A percentile compares a stretch with the other conserved stretches of the same genome.
Evolutionary conservation across 495 filamentous ascomycete genomes (phyloP).

Genomic region (Sordaria brevicollis): DNA sequence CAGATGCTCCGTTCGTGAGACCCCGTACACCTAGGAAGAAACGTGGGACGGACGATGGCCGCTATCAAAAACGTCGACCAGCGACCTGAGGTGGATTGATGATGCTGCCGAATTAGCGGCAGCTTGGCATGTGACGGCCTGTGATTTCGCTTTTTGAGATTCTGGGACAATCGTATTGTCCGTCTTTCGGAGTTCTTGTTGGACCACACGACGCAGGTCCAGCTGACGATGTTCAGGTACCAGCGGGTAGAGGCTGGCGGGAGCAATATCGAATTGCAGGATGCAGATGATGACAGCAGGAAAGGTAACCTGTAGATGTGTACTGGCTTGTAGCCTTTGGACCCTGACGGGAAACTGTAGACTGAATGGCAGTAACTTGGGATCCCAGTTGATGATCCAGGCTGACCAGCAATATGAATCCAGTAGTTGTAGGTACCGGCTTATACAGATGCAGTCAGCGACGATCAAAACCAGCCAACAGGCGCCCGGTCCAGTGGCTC

Average conservation of each 20-base stretch:
- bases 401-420: slow-evolving; percentile 1
- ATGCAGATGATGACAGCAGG: background rate
- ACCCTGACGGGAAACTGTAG: background rate
- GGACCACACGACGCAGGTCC: background rate
- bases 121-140: slow-evolving; percentile 19
- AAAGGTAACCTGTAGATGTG: background rate
- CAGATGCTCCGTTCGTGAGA: background rate
- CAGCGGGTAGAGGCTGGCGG: slow-evolving; percentile 6
- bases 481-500: slow-evolving; percentile 12
- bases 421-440: slow-evolving; percentile 11
- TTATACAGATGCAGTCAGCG: slow-evolving; percentile 15
- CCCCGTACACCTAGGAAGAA: too few relatives aligned
- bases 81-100: too few relatives aligned
- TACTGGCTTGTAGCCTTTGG: background rate
- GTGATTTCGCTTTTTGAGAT: background rate
- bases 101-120: slow-evolving; percentile 10
- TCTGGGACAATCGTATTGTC: background rate
- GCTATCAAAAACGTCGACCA: background rate
- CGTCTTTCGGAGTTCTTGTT: background rate
- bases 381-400: background rate
- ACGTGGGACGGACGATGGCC: background rate
- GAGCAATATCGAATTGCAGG: background rate
- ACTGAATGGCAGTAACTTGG: background rate
- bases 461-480: slow-evolving; percentile 13
- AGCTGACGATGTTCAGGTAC: background rate